A percentile compares a stretch with the other conserved stretches of the same genome.
Evolutionary conservation across 148 eudicot genomes (phyloP).

Genomic region (Salicornia ramosissima): DNA sequence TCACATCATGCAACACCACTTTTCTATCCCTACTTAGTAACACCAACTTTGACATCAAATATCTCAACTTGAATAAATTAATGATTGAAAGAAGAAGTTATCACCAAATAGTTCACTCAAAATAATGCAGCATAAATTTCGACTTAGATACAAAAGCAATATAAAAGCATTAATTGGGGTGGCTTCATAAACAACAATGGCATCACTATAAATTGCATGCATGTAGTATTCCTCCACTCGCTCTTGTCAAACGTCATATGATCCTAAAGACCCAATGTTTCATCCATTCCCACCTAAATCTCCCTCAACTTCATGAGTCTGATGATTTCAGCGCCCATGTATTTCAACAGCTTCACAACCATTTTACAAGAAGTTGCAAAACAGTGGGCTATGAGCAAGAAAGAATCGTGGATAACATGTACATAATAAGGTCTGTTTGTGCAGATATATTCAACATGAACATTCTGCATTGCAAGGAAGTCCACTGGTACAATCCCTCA

Average conservation of each 20-base stretch:
- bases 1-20: no score
- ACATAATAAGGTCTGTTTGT: no score
- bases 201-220: background rate
- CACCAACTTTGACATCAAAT: background rate
- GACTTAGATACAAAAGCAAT: background rate
- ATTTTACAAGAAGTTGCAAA: no score
- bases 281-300: background rate
- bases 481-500: no score
- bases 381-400: no score
- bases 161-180: background rate
- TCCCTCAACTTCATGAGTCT: background rate
- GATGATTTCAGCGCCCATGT: background rate
- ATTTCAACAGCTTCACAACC: background rate
- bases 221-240: background rate
- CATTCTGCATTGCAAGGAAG: no score
- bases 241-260: background rate
- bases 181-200: background rate
- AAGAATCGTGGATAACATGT: no score
- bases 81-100: background rate
- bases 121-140: background rate
- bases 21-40: no score
- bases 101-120: background rate
- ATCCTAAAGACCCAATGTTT: background rate
- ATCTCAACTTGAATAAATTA: background rate
- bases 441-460: no score